A percentile compares a stretch with the other conserved stretches of the same genome.
Conservation (phyloP, 2,329 filamentous ascomycete genomes). For the Coleophoma eucalyptorum region DNA sequence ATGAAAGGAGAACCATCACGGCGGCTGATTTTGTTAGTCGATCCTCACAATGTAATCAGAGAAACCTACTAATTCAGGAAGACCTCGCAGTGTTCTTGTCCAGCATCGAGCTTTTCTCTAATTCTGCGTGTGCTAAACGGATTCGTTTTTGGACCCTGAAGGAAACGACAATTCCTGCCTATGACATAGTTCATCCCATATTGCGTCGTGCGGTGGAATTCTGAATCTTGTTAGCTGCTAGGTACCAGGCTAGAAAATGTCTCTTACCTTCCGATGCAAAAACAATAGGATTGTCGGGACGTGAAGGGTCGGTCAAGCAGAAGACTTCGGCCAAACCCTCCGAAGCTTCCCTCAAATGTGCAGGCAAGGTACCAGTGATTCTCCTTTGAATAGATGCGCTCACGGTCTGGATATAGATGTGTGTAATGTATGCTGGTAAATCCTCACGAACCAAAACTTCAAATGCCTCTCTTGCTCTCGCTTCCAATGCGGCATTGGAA, state of each 20-base stretch:
- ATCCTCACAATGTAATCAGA: neutral
- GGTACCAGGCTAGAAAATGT: neutral
- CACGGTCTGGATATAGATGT: slow-evolving; percentile 66
- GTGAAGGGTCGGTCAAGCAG: slow-evolving; percentile 70
- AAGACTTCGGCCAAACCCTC: slow-evolving; percentile 76
- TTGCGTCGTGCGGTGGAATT: slow-evolving; percentile 71
- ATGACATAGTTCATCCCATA: slow-evolving; percentile 72
- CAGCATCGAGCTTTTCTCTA: slow-evolving; percentile 53
- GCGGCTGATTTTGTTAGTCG: slow-evolving; percentile 35
- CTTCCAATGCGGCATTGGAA: slow-evolving; percentile 53
- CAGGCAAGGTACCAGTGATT: slow-evolving; percentile 63
- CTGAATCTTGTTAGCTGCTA: slow-evolving; percentile 32
- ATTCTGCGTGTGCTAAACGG: slow-evolving; percentile 58
- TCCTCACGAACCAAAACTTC: slow-evolving; percentile 62
- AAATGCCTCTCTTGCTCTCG: slow-evolving; percentile 63
- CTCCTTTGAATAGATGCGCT: slow-evolving; percentile 64
- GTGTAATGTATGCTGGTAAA: slow-evolving; percentile 67
- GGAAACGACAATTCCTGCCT: slow-evolving; percentile 73
- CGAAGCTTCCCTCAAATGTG: slow-evolving; percentile 62
- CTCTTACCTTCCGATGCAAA: slow-evolving; percentile 68
- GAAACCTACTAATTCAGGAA: slow-evolving; percentile 65
- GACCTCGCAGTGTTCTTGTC: slow-evolving; percentile 69
- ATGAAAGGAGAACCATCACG: slow-evolving; percentile 65
- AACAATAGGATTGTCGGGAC: slow-evolving; percentile 71
- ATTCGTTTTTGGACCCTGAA: slow-evolving; percentile 72